These are phyloP conservation scores for Oxyria digyna DNA, from an alignment of 148 eudicot genomes.

Conservation along the genomic window DNA sequence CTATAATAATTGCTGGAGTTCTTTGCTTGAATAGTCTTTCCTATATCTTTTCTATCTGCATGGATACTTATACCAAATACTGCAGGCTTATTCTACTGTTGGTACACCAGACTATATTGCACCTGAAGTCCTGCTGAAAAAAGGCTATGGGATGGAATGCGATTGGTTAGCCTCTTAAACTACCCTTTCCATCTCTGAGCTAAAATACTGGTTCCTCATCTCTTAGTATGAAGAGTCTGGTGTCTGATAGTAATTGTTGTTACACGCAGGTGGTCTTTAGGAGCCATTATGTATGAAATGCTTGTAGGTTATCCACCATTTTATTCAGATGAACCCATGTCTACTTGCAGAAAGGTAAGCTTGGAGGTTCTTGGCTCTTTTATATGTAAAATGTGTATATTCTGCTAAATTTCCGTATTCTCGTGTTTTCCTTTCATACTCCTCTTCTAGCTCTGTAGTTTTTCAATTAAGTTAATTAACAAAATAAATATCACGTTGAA, in stretches of 20 bases:
- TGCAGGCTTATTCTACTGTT: conserved; percentile 98
- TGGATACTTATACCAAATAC: conserved; percentile 7
- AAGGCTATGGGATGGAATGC: conserved; percentile 99
- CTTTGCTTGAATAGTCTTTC: background rate
- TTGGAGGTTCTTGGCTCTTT: conserved; percentile 1
- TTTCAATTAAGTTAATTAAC: background rate
- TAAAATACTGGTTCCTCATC: background rate
- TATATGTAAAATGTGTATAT: background rate
- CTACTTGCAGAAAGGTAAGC: conserved; percentile 92
- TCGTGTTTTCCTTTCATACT: background rate
- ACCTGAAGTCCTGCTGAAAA: conserved; percentile 94
- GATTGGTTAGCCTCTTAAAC: conserved; percentile 62
- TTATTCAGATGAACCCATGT: conserved; percentile 98
- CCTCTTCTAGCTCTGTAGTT: background rate
- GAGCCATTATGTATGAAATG: conserved; percentile 99
- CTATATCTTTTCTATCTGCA: background rate
- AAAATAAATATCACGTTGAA: background rate
- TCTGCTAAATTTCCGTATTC: background rate
- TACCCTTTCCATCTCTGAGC: background rate
- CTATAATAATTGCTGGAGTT: background rate
- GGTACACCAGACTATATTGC: conserved; percentile 99
- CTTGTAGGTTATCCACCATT: conserved; percentile 98
- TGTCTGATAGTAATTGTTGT: conserved; percentile 9
- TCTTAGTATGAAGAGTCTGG: background rate
- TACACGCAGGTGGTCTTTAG: conserved; percentile 85